A percentile compares a stretch with the other conserved stretches of the same genome.
These are phyloP conservation scores for Boletus pseudopeckii DNA, from an alignment of 768 basidiomycete genomes.

Conservation along the genomic window DNA sequence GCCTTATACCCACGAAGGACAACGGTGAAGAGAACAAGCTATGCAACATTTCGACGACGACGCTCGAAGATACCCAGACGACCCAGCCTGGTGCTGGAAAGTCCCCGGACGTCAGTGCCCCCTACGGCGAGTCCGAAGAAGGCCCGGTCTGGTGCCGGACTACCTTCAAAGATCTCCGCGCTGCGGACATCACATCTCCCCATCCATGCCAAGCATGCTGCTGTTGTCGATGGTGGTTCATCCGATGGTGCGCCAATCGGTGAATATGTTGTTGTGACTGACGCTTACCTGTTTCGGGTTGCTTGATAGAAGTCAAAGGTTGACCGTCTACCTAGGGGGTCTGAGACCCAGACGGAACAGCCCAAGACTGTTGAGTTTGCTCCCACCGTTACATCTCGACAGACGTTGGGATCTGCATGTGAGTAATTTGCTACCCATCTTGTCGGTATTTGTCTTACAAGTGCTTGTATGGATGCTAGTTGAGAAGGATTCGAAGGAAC, in stretches of 20 bases:
- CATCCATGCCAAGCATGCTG: neutral
- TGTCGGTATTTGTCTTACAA: constrained; percentile 2
- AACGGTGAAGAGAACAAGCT: constrained; percentile 8
- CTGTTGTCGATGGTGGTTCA: neutral
- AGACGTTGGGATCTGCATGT: neutral
- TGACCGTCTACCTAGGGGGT: constrained; percentile 6
- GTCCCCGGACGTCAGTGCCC: neutral
- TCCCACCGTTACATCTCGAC: neutral
- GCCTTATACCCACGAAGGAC: neutral
- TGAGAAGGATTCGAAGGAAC: neutral
- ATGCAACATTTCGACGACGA: neutral
- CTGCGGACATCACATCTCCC: no score
- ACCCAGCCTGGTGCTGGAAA: neutral
- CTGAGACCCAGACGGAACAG: constrained; percentile 8
- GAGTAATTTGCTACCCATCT: neutral
- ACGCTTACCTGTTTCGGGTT: neutral
- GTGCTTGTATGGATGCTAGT: neutral
- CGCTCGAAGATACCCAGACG: neutral
- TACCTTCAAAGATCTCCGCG: no score
- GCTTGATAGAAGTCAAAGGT: constrained; percentile 4
- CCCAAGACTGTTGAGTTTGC: neutral
- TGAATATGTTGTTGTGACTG: neutral
- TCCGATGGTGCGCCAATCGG: neutral
- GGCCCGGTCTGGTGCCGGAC: neutral
- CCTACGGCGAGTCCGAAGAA: neutral